phyloP scores from a whole-genome alignment of 1,284 basidiomycete species.

The Ganoderma lucidum region DNA sequence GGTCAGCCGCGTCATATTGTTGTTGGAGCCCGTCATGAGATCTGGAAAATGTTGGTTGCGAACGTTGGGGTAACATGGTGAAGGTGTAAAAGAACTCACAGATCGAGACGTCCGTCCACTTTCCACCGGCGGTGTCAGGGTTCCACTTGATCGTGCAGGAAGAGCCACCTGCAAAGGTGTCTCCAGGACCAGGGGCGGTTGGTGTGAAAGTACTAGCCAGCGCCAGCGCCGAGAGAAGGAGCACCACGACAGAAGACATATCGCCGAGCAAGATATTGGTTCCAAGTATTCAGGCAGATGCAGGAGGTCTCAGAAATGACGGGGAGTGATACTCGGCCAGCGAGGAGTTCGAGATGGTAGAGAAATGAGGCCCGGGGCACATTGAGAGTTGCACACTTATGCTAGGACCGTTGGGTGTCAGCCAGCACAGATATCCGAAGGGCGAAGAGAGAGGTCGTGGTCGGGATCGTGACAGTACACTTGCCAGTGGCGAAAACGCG shows the following conservation, averaged over 20 bases:
- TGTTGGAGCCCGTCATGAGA: slow-evolving; percentile 51
- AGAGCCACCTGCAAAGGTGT: slow-evolving; percentile 44
- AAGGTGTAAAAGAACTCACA: slow-evolving; percentile 35
- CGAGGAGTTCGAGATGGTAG: neutral
- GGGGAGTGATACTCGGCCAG: neutral
- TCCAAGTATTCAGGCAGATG: neutral
- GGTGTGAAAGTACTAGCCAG: slow-evolving; percentile 42
- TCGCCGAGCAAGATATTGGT: slow-evolving; percentile 11
- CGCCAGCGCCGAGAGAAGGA: slow-evolving; percentile 22
- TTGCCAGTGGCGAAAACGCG: neutral
- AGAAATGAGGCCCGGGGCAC: neutral
- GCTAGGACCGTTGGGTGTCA: neutral
- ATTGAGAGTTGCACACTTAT: neutral
- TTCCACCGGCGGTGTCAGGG: slow-evolving; percentile 37
- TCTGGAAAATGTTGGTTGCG: slow-evolving; percentile 32
- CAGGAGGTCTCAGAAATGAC: neutral
- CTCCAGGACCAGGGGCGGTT: slow-evolving; percentile 48
- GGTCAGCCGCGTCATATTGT: slow-evolving; percentile 45
- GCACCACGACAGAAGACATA: slow-evolving; percentile 19
- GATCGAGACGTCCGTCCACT: slow-evolving; percentile 49
- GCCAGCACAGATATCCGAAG: neutral
- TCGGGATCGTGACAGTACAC: neutral
- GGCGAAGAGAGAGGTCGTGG: slow-evolving; percentile 1
- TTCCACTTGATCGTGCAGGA: slow-evolving; percentile 44
- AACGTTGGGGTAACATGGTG: neutral